A percentile compares a stretch with the other conserved stretches of the same genome.
Conservation (phyloP, 176 grass and related monocot genomes). For the Olyra latifolia region DNA sequence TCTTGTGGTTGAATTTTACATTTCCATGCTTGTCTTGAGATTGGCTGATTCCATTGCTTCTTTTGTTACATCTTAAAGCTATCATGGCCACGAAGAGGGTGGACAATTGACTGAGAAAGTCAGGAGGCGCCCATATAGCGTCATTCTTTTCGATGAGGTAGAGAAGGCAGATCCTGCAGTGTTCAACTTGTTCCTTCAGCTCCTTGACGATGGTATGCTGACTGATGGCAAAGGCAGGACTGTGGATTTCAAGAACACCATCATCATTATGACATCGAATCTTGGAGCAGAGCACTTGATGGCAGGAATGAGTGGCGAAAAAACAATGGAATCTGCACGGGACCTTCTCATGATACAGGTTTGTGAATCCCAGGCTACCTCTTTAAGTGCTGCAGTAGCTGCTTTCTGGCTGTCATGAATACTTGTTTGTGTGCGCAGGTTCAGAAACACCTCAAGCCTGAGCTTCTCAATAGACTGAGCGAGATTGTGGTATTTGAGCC, state of each 20-base stretch:
- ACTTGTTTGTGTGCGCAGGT: slow-evolving; percentile 31
- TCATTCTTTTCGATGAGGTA: slow-evolving; percentile 53
- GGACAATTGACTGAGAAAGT: slow-evolving; percentile 49
- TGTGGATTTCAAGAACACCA: slow-evolving; percentile 50
- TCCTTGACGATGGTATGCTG: slow-evolving; percentile 43
- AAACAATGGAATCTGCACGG: slow-evolving; percentile 18
- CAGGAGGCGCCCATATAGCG: slow-evolving; percentile 33
- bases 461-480: slow-evolving; percentile 52
- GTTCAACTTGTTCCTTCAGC: slow-evolving; percentile 48
- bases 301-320: slow-evolving; percentile 27
- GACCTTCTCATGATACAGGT: slow-evolving; percentile 43
- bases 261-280: slow-evolving; percentile 65
- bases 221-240: slow-evolving; percentile 48
- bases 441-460: slow-evolving; percentile 52
- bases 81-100: slow-evolving; percentile 33
- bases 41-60: background rate
- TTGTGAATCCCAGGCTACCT: background rate
- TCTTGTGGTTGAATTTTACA: background rate
- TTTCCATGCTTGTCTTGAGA: background rate
- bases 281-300: slow-evolving; percentile 42
- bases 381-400: background rate
- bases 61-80: background rate
- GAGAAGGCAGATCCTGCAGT: slow-evolving; percentile 41
- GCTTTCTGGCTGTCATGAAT: background rate
- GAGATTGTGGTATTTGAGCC: slow-evolving; percentile 65